Evolutionary conservation across 768 basidiomycete species (phyloP).

Genomic region (Rhodocollybia butyracea): DNA sequence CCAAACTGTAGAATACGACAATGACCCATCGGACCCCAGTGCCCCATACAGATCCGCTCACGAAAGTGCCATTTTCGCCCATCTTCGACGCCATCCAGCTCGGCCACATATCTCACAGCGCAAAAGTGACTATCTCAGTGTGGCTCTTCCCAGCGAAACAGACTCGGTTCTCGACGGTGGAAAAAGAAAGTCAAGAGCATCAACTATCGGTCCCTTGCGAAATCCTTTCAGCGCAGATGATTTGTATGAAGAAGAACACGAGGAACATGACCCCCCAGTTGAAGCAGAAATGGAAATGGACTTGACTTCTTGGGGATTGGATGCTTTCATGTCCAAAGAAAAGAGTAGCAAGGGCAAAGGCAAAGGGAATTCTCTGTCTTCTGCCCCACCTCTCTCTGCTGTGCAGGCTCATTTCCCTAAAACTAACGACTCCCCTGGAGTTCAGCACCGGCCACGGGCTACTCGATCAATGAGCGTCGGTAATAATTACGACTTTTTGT

Average conservation of each 20-base stretch:
- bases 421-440: constrained; percentile 35
- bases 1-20: constrained; percentile 73
- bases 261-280: constrained; percentile 44
- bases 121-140: constrained; percentile 66
- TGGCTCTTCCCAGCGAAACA: constrained; percentile 62
- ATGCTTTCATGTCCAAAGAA: constrained; percentile 71
- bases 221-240: constrained; percentile 77
- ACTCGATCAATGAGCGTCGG: constrained; percentile 68
- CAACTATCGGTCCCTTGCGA: constrained; percentile 48
- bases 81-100: constrained; percentile 52
- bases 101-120: constrained; percentile 39
- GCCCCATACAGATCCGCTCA: constrained; percentile 63
- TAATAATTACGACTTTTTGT: constrained; percentile 52
- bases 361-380: constrained; percentile 38
- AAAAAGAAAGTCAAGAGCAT: constrained; percentile 45
- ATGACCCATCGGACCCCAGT: constrained; percentile 69
- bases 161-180: constrained; percentile 49
- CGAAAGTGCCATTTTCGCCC: constrained; percentile 85
- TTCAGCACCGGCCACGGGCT: constrained; percentile 31
- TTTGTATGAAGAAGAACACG: constrained; percentile 44
- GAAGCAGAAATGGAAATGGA: constrained; percentile 70
- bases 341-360: constrained; percentile 45
- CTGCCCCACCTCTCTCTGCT: constrained; percentile 34
- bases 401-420: constrained; percentile 42
- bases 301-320: constrained; percentile 81